phyloP scores from a whole-genome alignment of 2,329 filamentous ascomycete species.

The Mycogone perniciosa region DNA sequence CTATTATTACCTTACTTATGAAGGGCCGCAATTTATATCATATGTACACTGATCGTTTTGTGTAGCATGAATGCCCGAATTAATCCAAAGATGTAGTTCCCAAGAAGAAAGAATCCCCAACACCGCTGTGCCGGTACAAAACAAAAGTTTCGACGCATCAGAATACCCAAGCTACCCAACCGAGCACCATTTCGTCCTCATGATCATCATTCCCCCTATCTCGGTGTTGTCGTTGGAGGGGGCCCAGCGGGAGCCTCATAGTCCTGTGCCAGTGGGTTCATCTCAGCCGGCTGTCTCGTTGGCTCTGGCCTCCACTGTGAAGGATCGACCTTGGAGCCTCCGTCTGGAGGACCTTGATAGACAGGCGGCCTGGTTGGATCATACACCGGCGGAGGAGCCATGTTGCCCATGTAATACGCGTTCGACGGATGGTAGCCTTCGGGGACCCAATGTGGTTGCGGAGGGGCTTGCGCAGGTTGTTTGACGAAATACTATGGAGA shows the following conservation, averaged over 20 bases:
- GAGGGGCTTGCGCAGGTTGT: constrained; percentile 22
- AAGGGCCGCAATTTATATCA: too few relatives aligned
- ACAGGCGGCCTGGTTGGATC: constrained; percentile 51
- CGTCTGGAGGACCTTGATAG: constrained; percentile 44
- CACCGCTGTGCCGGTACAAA: too few relatives aligned
- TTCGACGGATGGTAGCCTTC: constrained; percentile 19
- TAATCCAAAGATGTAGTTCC: too few relatives aligned
- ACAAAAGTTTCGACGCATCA: too few relatives aligned
- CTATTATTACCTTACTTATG: too few relatives aligned
- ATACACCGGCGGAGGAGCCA: constrained; percentile 52
- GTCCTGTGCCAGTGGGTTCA: constrained; percentile 17
- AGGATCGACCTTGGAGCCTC: constrained; percentile 48
- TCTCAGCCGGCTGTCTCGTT: constrained; percentile 20
- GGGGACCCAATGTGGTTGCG: constrained; percentile 9
- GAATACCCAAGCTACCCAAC: too few relatives aligned
- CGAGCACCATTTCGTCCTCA: too few relatives aligned
- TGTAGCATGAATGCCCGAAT: too few relatives aligned
- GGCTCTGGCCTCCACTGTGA: constrained; percentile 34
- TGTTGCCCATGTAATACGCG: constrained; percentile 43
- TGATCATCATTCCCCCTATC: neutral
- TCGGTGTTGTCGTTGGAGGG: constrained; percentile 29
- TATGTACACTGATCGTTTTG: too few relatives aligned
- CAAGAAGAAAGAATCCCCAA: too few relatives aligned
- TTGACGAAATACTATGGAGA: constrained; percentile 45
- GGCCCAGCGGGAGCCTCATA: constrained; percentile 43